Evolutionary conservation across 106 monocot species (phyloP), one percentile per base, ranked within the genome.

Genomic region (Dendrobium chrysotoxum): DNA sequence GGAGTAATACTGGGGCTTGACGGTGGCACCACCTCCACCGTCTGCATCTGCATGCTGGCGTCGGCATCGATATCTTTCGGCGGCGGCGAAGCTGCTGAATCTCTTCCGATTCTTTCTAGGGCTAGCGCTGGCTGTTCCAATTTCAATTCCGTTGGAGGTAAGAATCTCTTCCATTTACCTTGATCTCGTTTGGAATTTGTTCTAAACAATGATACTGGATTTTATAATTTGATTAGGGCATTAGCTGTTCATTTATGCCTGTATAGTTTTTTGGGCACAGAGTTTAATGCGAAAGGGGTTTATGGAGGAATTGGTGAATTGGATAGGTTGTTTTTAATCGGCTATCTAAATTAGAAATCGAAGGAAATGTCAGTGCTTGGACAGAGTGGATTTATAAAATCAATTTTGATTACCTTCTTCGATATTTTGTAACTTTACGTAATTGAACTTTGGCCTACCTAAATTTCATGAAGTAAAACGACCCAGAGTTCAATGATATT

Each of bases 101-200:
- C 81, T 79, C 83, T 89, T 50, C 90, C 86, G 28, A 81, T 92
- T 31, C 88, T 99, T 75, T 80, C 91, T 66, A 92, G 98, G 20
- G 92, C 95, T 40, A 83, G 88, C 71, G 89, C 92, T 38, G 98
- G 98, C 38, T 89, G 98, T 80, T 95, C 95, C 77, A 95, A 99
- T 77, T 91, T 87, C 81, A 99, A 99, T 65, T 95, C 95, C 21
- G 94, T 99, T 23, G 98, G 95, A 91, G 98, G 98, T 99, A 80
- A 26, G 2, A 25, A 40, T 47, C 28, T 12, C 25, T 55, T 76
- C 53, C 18, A 47, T 15, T 58, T 31, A 40, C 6, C 5, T 58
- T 47, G 45, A 61, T 20, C 53, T 73, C 18, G 20, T 45, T 61
- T 61, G 13, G 10, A 0, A 46, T 5, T 23, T 15, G 39, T 71